Evolutionary conservation across 192 early-diverging fungal genomes (phyloP), one percentile per base, ranked within the genome.

Genomic region (Diversispora eburnea): DNA sequence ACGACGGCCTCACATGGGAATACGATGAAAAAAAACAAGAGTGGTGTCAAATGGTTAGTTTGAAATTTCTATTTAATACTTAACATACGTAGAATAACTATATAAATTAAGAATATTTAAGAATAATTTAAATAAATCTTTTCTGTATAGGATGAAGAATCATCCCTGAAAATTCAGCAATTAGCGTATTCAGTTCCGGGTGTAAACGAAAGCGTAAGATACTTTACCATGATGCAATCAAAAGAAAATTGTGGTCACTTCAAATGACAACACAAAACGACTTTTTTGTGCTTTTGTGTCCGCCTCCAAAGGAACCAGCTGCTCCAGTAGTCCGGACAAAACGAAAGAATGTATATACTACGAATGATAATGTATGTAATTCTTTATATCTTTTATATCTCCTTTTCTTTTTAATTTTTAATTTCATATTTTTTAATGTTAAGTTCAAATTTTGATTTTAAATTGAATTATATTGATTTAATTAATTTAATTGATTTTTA

Each of bases 21-120:
- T 97, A 87, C 78, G 93, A 96, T 72, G 82, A 88, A 19, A 82
- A 80, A n/a, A 82, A 88, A 73, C 81, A 86, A 46, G 92, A 92
- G 0, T 97, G 95, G 95, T 96, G 95, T 84, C 95, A 94, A 3
- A 91, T 93, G 89, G 89, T 93, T 83, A 75, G 72, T 61, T 52
- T 39, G 9, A 39, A 9, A 12, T 7, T 22, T 43, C 19, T 13
- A 5, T 39, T 15, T 22, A 61, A 33, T 20, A 63, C 17, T 6
- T 5, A 49, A 12, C 47, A 56, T 2, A 33, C 2, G 25, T 5
- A 5, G 45, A 46, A 3, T 46, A 47, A 7, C 57, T 33, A 9
- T 41, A 51, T 15, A 48, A 33, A 3, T 41, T n/a, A 22, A 54
- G 9, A 33, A 47, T 10, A 6, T 54, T 67, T 52, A 17, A 52